Percentiles rank a stretch among this genome's conserved stretches.
These are phyloP conservation scores for Physcomitrium patens DNA, from an alignment of 225 moss, liverwort and hornwort genomes.

Conservation along the genomic window DNA sequence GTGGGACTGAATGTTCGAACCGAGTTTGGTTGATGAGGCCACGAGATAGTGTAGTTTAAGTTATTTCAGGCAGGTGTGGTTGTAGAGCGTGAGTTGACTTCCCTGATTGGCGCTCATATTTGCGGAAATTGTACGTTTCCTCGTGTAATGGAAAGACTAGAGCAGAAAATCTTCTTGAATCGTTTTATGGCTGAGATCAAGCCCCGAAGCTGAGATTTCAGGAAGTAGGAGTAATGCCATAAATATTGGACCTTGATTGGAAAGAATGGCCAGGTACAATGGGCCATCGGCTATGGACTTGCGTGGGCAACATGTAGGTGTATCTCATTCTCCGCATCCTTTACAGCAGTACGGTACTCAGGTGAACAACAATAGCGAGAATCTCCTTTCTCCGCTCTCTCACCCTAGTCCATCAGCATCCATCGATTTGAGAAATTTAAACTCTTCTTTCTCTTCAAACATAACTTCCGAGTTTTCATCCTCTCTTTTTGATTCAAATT, in stretches of 20 bases:
- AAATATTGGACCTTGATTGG: constrained; percentile 9
- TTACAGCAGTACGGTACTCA: constrained; percentile 38
- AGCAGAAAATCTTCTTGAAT: constrained; percentile 1
- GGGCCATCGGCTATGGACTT: constrained; percentile 41
- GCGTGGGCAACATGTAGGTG: constrained; percentile 37
- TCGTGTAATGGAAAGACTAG: not conserved
- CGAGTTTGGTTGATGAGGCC: constrained; percentile 1
- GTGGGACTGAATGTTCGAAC: constrained; percentile 18
- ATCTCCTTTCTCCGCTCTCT: constrained; percentile 29
- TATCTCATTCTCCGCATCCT: constrained; percentile 39
- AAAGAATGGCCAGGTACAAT: constrained; percentile 47
- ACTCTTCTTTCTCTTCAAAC: constrained; percentile 44
- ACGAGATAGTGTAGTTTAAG: constrained; percentile 3
- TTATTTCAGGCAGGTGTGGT: constrained; percentile 4
- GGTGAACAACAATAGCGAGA: constrained; percentile 29
- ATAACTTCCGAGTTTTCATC: constrained; percentile 40
- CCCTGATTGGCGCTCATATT: not conserved
- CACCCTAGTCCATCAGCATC: constrained; percentile 42
- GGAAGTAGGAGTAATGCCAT: not conserved
- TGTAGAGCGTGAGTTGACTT: constrained; percentile 9
- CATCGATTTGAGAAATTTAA: constrained; percentile 36
- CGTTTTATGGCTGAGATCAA: constrained; percentile 5
- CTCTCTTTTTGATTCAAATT: constrained; percentile 37
- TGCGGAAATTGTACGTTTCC: constrained; percentile 11
- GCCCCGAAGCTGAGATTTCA: constrained; percentile 18